phyloP scores from a whole-genome alignment of 805 yeast genomes.

The Candida lessepsii region DNA sequence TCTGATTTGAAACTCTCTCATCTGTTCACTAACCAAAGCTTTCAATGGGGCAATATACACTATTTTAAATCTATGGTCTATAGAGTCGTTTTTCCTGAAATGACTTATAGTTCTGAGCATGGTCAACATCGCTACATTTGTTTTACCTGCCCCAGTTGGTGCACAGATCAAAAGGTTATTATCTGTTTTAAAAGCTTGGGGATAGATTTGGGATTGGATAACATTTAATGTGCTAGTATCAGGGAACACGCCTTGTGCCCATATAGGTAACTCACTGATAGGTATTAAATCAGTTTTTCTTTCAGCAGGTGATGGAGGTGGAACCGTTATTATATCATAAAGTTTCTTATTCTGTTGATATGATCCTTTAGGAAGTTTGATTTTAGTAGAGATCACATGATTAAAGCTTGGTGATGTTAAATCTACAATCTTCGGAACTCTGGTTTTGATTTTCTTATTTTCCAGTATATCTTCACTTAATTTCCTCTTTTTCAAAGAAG shows the following conservation, averaged over 20 bases:
- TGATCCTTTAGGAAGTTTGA: constrained; percentile 80
- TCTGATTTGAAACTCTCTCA: constrained; percentile 76
- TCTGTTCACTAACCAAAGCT: constrained; percentile 95
- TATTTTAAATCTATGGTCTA: constrained; percentile 62
- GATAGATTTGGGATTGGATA: constrained; percentile 80
- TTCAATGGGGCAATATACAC: constrained; percentile 92
- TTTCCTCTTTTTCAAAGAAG: constrained; percentile 37
- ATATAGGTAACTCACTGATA: constrained; percentile 66
- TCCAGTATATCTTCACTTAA: constrained; percentile 9
- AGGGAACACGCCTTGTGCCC: constrained; percentile 81
- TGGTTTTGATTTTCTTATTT: constrained; percentile 14
- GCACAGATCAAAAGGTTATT: constrained; percentile 84
- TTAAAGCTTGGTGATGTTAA: constrained; percentile 63
- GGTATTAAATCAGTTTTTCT: constrained; percentile 47
- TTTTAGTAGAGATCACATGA: constrained; percentile 64
- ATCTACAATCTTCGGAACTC: constrained; percentile 58
- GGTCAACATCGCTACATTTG: constrained; percentile 91
- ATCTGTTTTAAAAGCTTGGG: constrained; percentile 71
- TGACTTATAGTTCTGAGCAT: constrained; percentile 61
- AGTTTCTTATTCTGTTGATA: constrained; percentile 67
- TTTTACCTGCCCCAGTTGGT: constrained; percentile 98
- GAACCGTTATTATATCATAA: constrained; percentile 91
- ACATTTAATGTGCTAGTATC: constrained; percentile 71
- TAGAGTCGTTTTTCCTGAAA: constrained; percentile 48
- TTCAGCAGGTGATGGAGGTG: constrained; percentile 61